phyloP scores from a whole-genome alignment of 192 early-diverging fungal genomes.

The Phycomyces blakesleeanus region DNA sequence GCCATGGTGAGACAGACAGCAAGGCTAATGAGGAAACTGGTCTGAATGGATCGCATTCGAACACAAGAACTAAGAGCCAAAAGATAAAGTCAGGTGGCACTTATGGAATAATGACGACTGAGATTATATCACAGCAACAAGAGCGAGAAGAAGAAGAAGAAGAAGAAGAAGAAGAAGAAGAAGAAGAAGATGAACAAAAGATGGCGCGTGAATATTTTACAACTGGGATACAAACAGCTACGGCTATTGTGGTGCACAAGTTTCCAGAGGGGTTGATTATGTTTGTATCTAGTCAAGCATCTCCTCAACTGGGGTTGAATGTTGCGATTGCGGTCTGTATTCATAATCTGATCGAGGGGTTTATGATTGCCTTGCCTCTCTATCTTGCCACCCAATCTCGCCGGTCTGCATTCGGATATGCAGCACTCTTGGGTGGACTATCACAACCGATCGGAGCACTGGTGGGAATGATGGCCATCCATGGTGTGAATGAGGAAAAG shows the following conservation, averaged over 20 bases:
- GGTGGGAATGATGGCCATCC: conserved; percentile 41
- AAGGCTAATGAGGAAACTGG: conserved; percentile 9
- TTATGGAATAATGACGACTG: not conserved
- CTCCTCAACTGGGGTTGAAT: conserved; percentile 43
- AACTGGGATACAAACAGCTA: conserved; percentile 54
- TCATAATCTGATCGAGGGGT: conserved; percentile 56
- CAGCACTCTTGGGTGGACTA: conserved; percentile 45
- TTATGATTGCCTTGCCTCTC: conserved; percentile 52
- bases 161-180: not conserved
- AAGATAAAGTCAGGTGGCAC: not conserved
- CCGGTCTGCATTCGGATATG: conserved; percentile 39
- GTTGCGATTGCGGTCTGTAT: conserved; percentile 51
- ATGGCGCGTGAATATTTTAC: conserved; percentile 14
- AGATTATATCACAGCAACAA: not conserved
- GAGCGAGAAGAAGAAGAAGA: not conserved
- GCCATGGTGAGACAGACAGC: conserved; percentile 5
- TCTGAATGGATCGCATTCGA: too few relatives aligned
- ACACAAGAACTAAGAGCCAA: not conserved
- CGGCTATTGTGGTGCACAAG: conserved; percentile 52
- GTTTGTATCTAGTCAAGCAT: conserved; percentile 45
- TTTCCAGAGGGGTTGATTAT: conserved; percentile 59
- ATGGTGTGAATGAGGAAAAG: conserved; percentile 37
- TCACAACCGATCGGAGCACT: conserved; percentile 53
- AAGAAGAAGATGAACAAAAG: not conserved
- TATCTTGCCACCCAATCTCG: conserved; percentile 47